These are phyloP conservation scores for Penicillium soppii DNA, from an alignment of 495 filamentous ascomycete species.

Conservation along the genomic window DNA sequence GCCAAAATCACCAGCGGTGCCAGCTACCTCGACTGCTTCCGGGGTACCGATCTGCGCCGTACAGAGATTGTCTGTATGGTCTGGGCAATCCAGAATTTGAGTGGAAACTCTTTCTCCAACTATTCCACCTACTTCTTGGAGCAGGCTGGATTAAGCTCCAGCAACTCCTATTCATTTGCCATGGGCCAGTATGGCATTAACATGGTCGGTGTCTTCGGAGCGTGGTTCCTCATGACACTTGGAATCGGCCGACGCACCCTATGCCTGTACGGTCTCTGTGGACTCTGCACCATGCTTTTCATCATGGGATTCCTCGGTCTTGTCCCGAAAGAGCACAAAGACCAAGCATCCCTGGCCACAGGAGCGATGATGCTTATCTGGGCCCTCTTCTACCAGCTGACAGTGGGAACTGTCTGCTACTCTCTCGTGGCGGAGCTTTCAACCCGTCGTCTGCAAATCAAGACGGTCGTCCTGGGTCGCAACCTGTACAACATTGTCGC, in stretches of 20 bases:
- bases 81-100: constrained; percentile 82
- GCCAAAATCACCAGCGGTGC: constrained; percentile 66
- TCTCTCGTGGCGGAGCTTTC: constrained; percentile 75
- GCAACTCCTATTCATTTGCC: constrained; percentile 65
- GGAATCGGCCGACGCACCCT: constrained; percentile 70
- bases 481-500: constrained; percentile 71
- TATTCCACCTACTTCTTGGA: constrained; percentile 79
- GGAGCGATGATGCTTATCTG: constrained; percentile 71
- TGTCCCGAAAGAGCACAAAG: constrained; percentile 51
- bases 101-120: constrained; percentile 76
- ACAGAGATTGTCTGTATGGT: constrained; percentile 79
- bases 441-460: constrained; percentile 71
- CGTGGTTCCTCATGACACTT: constrained; percentile 70
- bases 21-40: constrained; percentile 74
- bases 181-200: constrained; percentile 76
- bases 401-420: constrained; percentile 78
- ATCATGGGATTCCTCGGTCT: constrained; percentile 74
- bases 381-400: constrained; percentile 71
- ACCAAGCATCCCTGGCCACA: constrained; percentile 60
- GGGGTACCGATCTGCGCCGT: constrained; percentile 67
- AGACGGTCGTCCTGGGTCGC: constrained; percentile 71
- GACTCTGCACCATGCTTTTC: constrained; percentile 64
- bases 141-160: constrained; percentile 62
- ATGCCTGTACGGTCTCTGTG: constrained; percentile 67
- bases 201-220: constrained; percentile 68